These are phyloP conservation scores for Aspergillus cavernicola DNA, from an alignment of 495 filamentous ascomycete genomes.

Conservation along the genomic window DNA sequence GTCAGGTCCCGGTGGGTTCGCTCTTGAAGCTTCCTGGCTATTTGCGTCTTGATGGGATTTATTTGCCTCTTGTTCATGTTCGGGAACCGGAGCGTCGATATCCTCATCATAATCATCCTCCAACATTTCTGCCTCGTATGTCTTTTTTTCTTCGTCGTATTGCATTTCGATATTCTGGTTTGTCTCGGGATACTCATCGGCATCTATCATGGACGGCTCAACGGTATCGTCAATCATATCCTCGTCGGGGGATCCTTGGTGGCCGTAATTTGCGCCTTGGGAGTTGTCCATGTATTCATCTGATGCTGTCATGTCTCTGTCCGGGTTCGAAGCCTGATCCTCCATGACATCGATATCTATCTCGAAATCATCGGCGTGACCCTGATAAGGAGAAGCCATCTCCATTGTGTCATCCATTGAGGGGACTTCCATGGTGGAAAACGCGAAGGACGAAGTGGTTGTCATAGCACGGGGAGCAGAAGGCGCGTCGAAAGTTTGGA, in stretches of 20 bases:
- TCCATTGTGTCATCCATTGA: slow-evolving; percentile 50
- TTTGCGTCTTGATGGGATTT: slow-evolving; percentile 7
- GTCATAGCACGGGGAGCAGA: slow-evolving; percentile 35
- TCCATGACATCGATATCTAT: slow-evolving; percentile 69
- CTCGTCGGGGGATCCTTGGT: slow-evolving; percentile 37
- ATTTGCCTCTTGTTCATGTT: slow-evolving; percentile 24
- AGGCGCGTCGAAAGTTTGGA: slow-evolving; percentile 21
- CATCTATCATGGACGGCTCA: slow-evolving; percentile 39
- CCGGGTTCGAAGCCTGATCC: slow-evolving; percentile 45
- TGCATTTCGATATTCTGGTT: slow-evolving; percentile 36
- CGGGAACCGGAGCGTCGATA: slow-evolving; percentile 28
- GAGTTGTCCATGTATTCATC: slow-evolving; percentile 35
- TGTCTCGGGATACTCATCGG: slow-evolving; percentile 29
- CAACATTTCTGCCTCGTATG: slow-evolving; percentile 43
- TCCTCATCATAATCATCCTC: slow-evolving; percentile 41
- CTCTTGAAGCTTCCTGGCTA: slow-evolving; percentile 11
- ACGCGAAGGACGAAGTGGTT: slow-evolving; percentile 28
- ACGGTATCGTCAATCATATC: slow-evolving; percentile 49
- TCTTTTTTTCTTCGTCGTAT: slow-evolving; percentile 26
- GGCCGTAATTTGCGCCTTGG: slow-evolving; percentile 32
- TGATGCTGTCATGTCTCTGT: slow-evolving; percentile 63
- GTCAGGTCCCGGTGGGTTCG: neutral
- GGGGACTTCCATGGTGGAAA: slow-evolving; percentile 42
- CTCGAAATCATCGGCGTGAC: slow-evolving; percentile 63
- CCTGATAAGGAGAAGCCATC: slow-evolving; percentile 46